Evolutionary conservation across 208 protist species (phyloP).

Genomic region (Entamoeba dispar): DNA sequence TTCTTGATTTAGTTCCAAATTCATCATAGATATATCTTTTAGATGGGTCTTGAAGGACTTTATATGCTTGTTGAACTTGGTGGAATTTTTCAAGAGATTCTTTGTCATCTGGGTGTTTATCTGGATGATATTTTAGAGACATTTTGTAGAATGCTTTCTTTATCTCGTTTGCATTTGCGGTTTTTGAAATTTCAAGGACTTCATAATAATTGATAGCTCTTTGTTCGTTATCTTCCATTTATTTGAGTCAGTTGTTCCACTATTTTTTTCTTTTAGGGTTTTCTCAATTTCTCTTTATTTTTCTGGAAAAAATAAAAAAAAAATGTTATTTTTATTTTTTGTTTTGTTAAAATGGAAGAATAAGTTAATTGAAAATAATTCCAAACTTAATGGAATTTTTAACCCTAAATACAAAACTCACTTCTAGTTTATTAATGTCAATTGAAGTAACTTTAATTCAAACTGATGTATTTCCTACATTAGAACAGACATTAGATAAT

Average conservation of each 20-base stretch:
- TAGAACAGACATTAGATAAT: neutral
- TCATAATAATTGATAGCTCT: neutral
- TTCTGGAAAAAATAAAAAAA: no score
- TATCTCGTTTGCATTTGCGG: neutral
- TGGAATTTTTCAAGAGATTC: neutral
- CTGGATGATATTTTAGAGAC: constrained; percentile 6
- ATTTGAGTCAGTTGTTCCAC: no score
- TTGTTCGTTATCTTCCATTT: neutral
- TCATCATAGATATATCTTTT: neutral
- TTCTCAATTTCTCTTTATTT: no score
- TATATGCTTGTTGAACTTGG: neutral
- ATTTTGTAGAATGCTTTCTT: neutral
- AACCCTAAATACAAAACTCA: no score
- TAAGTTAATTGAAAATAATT: neutral
- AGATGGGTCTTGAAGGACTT: constrained; percentile 1
- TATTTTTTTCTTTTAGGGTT: no score
- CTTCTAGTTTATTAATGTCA: neutral
- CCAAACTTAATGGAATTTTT: no score
- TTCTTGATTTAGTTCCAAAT: neutral
- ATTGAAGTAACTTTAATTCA: neutral
- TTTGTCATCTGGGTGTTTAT: neutral
- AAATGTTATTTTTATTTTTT: neutral
- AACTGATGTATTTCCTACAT: neutral
- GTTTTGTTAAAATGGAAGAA: neutral
- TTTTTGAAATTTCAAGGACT: neutral